A percentile compares a stretch with the other conserved stretches of the same genome.
These are phyloP conservation scores for Trypethelium eluteriae DNA, from an alignment of 495 filamentous ascomycete genomes.

Conservation along the genomic window DNA sequence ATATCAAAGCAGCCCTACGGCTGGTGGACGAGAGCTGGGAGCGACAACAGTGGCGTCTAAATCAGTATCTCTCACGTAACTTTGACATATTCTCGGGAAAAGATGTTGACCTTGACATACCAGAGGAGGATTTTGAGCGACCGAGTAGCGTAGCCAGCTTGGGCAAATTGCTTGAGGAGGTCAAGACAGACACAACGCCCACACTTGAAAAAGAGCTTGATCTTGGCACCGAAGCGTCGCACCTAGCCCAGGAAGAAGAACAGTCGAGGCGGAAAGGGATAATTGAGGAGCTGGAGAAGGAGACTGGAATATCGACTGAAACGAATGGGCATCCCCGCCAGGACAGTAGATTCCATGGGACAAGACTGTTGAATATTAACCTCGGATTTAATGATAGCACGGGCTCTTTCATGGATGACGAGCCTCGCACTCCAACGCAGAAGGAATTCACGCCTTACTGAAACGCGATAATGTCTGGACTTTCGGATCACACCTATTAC, in stretches of 20 bases:
- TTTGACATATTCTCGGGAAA: constrained; percentile 48
- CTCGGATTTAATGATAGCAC: constrained; percentile 7
- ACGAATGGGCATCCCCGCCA: not conserved
- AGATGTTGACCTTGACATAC: constrained; percentile 25
- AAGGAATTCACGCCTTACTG: constrained; percentile 4
- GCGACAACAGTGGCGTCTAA: constrained; percentile 48
- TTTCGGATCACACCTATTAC: not conserved
- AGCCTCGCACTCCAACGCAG: not conserved
- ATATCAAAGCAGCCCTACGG: constrained; percentile 40
- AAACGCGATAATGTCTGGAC: not conserved
- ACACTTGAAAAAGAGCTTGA: constrained; percentile 31
- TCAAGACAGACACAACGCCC: constrained; percentile 35
- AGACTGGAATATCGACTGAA: not conserved
- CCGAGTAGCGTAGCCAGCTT: constrained; percentile 29
- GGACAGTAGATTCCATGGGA: not conserved
- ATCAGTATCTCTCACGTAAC: constrained; percentile 55
- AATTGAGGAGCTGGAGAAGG: not conserved
- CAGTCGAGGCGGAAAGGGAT: not conserved
- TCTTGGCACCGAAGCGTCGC: constrained; percentile 20
- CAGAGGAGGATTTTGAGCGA: constrained; percentile 34
- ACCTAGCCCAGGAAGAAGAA: not conserved
- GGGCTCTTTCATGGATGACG: constrained; percentile 8
- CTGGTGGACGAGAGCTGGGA: constrained; percentile 58
- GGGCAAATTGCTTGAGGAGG: constrained; percentile 32
- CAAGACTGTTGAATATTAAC: not conserved